Evolutionary conservation across 257 asterid species (phyloP).

Genomic region (Solanum okadae): DNA sequence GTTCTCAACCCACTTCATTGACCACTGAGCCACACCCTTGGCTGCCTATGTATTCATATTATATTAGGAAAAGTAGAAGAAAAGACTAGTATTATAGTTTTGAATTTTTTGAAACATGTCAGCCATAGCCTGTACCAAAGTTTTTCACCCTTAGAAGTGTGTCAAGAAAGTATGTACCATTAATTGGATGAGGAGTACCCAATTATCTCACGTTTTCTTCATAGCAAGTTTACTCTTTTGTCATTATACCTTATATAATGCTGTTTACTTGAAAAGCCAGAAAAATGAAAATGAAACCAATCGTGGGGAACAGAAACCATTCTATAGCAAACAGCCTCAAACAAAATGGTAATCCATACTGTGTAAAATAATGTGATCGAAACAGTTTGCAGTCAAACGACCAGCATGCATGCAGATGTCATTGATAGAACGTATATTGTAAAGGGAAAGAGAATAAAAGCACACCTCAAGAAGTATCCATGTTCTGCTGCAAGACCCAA

Average conservation of each 20-base stretch:
- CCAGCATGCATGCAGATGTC: background rate
- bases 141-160: background rate
- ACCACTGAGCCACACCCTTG: background rate
- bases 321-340: background rate
- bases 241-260: background rate
- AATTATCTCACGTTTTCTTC: background rate
- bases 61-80: background rate
- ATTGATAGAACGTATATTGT: background rate
- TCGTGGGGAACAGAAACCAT: background rate
- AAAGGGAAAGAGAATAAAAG: background rate
- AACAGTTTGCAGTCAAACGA: background rate
- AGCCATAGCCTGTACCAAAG: background rate
- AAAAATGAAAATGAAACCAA: background rate
- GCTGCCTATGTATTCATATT: background rate
- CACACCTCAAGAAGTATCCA: conserved; percentile 69
- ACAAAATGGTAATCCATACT: background rate
- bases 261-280: background rate
- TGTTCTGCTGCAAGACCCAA: conserved; percentile 88
- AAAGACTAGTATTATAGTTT: background rate
- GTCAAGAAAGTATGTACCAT: background rate
- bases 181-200: background rate
- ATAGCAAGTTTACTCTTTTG: background rate
- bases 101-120: background rate
- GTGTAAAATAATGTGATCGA: background rate
- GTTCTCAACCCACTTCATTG: background rate